Conservation (phyloP, 108 stramenopile genomes). For the Skeletonema grethae region DNA sequence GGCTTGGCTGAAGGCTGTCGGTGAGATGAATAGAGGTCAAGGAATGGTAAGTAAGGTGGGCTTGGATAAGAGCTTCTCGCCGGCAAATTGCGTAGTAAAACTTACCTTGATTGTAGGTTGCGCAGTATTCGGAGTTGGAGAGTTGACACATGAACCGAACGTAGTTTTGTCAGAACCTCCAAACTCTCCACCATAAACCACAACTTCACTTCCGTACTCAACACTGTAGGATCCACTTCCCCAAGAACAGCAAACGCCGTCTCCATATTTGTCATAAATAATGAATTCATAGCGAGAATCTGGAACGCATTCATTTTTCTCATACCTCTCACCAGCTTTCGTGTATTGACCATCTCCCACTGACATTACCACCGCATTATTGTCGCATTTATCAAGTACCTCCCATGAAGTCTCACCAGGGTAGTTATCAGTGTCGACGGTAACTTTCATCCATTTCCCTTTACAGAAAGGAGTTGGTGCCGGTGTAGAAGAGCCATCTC, state of each 20-base stretch:
- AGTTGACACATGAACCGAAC: not conserved
- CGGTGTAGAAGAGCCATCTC: not conserved
- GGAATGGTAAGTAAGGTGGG: not conserved
- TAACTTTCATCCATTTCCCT: slow-evolving; percentile 6
- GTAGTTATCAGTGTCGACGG: slow-evolving; percentile 15
- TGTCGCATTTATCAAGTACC: not conserved
- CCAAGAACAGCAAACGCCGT: slow-evolving; percentile 7
- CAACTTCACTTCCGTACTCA: not conserved
- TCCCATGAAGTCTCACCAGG: slow-evolving; percentile 20
- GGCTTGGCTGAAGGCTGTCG: not conserved
- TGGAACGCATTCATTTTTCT: not conserved
- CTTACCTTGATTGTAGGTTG: not conserved
- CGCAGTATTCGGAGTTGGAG: not conserved
- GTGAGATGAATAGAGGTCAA: not conserved
- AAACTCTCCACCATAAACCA: not conserved
- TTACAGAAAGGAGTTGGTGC: not conserved
- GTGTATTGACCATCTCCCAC: not conserved
- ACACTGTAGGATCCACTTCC: not conserved
- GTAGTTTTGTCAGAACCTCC: not conserved
- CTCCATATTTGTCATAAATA: not conserved
- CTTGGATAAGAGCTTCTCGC: not conserved
- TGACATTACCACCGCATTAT: not conserved
- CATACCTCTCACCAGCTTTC: not conserved
- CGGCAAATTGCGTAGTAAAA: not conserved
- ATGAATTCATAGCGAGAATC: not conserved